Evolutionary conservation across 2,329 filamentous ascomycete species (phyloP), one percentile per base, ranked within the genome.

Genomic region (Eutypa lata): DNA sequence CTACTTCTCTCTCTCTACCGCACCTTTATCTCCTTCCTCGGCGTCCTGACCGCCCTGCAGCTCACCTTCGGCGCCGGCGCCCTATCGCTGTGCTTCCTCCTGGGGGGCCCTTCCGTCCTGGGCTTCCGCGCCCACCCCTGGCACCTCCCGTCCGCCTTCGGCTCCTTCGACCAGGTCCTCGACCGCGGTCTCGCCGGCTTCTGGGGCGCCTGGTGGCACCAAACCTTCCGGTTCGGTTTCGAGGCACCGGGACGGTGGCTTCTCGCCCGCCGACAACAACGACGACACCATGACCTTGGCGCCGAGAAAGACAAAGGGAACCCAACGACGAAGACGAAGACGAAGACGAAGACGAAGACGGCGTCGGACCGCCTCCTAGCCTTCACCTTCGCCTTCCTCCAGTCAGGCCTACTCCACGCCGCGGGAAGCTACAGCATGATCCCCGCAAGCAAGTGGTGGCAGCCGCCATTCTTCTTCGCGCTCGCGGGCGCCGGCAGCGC

Each of bases 151-250:
- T 71, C 81, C 28, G 73, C 80, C 4, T 78, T 85, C 54, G 87
- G 88, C 13, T 75, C 75, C 19, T 73, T 80, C 51, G 61, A 62
- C 0, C 71, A 76, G 24, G 76, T 92, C 2, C 70, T 86, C 11
- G 82, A 91, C 56, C 76, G 83, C 53, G 92, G 93, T 0, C 75
- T 97, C 2, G 79, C 82, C 1, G 92, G 91, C 1, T 88, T 87
- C 71, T 97, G 93, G 93, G 86, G 89, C 44, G 78, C 76, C 21
- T 93, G 85, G 79, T 97, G 93, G 93, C 93, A 97, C 69, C 92
- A 97, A 71, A 86, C 87, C 2, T 95, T 96, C 72, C 87, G 91
- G 1, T 80, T 84, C 51, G 84, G 82, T 2, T 91, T 93, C 64
- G 72, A 81, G 38, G 79, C 84, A 3, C 86, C 87, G 0, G 73